Evolutionary conservation across 2,329 filamentous ascomycete genomes (phyloP).

Genomic region (Torrubiella hemipterigena): DNA sequence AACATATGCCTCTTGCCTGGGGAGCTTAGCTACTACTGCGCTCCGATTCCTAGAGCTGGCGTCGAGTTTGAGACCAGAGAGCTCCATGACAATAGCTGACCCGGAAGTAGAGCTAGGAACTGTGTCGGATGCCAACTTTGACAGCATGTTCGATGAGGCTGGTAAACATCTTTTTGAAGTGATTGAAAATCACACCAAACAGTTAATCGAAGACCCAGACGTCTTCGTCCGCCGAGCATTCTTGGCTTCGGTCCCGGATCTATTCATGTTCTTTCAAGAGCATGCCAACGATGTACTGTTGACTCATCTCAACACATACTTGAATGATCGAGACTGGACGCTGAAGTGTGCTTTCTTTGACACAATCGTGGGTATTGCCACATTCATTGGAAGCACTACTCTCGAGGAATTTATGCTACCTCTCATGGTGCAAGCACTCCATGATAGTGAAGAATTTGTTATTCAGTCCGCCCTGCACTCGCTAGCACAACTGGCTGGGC

Average conservation of each 20-base stretch:
- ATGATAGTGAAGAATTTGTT: constrained; percentile 87
- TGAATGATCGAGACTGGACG: constrained; percentile 95
- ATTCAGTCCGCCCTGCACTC: constrained; percentile 84
- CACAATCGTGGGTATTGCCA: constrained; percentile 82
- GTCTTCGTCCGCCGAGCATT: constrained; percentile 83
- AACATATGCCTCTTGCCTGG: constrained; percentile 86
- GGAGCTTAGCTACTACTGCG: constrained; percentile 76
- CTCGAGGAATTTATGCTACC: constrained; percentile 93
- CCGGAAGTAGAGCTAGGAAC: constrained; percentile 65
- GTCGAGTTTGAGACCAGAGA: constrained; percentile 74
- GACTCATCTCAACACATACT: constrained; percentile 90
- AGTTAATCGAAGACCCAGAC: constrained; percentile 76
- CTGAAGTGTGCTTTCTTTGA: constrained; percentile 96
- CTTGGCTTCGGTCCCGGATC: constrained; percentile 75
- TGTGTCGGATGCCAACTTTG: constrained; percentile 58
- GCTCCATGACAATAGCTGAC: constrained; percentile 64
- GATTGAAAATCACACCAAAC: constrained; percentile 82
- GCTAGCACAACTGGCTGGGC: constrained; percentile 72
- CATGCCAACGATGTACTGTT: constrained; percentile 92
- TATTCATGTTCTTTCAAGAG: constrained; percentile 92
- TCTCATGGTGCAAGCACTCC: constrained; percentile 87
- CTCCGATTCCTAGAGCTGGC: constrained; percentile 82
- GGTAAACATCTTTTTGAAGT: constrained; percentile 69
- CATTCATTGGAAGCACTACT: constrained; percentile 78
- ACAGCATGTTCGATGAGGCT: constrained; percentile 80